Conservation (phyloP, 2,329 filamentous ascomycete genomes). For the Neophaeococcomyces mojaviensis region DNA sequence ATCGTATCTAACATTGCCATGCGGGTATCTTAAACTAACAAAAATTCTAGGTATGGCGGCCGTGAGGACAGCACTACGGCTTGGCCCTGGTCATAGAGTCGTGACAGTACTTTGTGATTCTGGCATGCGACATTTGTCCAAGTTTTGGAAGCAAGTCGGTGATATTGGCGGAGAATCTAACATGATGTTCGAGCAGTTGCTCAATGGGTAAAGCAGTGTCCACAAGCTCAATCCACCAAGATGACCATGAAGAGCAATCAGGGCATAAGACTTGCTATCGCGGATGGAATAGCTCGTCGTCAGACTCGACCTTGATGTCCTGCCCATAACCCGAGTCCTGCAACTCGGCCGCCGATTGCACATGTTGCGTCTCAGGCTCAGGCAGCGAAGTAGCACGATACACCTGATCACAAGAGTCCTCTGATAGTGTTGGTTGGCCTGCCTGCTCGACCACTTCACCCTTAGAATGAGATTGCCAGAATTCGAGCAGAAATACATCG, state of each 20-base stretch:
- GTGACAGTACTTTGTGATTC: constrained; percentile 45
- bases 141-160: constrained; percentile 42
- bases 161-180: constrained; percentile 38
- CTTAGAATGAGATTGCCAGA: too few relatives aligned
- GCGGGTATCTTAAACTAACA: constrained; percentile 6
- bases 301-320: constrained; percentile 8
- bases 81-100: constrained; percentile 42
- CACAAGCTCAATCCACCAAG: constrained; percentile 17
- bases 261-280: not conserved
- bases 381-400: not conserved
- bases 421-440: too few relatives aligned
- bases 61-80: constrained; percentile 37
- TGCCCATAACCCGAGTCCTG: not conserved
- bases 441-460: too few relatives aligned
- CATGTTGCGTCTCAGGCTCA: not conserved
- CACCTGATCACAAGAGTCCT: not conserved
- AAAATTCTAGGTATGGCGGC: constrained; percentile 38
- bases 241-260: not conserved
- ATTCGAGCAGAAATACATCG: too few relatives aligned
- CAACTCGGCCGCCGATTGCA: not conserved
- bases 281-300: constrained; percentile 12
- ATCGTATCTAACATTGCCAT: constrained; percentile 10
- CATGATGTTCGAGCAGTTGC: constrained; percentile 40
- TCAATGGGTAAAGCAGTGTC: constrained; percentile 32
- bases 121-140: constrained; percentile 45